A percentile compares a stretch with the other conserved stretches of the same genome.
These are phyloP conservation scores for Phytophthora agathidicida DNA, from an alignment of 352 stramenopile species.

Conservation along the genomic window DNA sequence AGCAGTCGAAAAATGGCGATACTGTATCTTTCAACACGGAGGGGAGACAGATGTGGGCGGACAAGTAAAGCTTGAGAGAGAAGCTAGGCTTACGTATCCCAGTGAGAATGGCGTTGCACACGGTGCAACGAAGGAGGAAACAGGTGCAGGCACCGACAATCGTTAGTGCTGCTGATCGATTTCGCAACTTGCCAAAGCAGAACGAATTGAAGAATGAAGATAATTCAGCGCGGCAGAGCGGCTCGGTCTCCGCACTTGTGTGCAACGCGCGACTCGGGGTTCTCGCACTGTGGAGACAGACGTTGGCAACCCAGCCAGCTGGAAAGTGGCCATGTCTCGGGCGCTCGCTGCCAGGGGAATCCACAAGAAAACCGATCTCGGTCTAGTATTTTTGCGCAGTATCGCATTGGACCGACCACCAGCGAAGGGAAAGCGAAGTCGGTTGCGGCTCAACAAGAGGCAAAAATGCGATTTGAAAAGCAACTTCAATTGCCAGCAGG, in stretches of 20 bases:
- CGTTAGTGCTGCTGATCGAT: conserved; percentile 34
- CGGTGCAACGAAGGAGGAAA: conserved; percentile 8
- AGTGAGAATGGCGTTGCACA: conserved; percentile 27
- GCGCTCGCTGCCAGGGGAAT: conserved; percentile 18
- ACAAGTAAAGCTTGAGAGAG: conserved; percentile 9
- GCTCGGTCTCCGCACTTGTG: too few species aligned
- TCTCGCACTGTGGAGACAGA: conserved; percentile 6
- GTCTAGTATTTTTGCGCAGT: too few species aligned
- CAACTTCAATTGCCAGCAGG: too few species aligned
- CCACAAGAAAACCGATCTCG: conserved; percentile 29
- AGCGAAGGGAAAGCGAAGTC: background rate
- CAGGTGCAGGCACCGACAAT: conserved; percentile 35
- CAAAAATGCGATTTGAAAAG: too few species aligned
- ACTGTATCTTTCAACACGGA: too few species aligned
- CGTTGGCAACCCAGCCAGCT: conserved; percentile 22
- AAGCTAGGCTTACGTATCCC: conserved; percentile 12
- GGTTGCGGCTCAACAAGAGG: too few species aligned
- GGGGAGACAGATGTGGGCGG: conserved; percentile 23
- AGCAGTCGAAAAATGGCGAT: too few species aligned
- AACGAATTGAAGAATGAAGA: conserved; percentile 28
- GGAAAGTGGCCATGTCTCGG: conserved; percentile 27
- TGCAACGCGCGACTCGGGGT: conserved; percentile 20
- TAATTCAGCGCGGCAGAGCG: conserved; percentile 29
- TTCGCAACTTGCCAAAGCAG: conserved; percentile 24
- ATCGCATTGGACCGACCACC: conserved; percentile 10